Percentiles rank a stretch among this genome's conserved stretches.
phyloP scores from a whole-genome alignment of 805 yeast species.

The Barnettozyma wickerhamii region DNA sequence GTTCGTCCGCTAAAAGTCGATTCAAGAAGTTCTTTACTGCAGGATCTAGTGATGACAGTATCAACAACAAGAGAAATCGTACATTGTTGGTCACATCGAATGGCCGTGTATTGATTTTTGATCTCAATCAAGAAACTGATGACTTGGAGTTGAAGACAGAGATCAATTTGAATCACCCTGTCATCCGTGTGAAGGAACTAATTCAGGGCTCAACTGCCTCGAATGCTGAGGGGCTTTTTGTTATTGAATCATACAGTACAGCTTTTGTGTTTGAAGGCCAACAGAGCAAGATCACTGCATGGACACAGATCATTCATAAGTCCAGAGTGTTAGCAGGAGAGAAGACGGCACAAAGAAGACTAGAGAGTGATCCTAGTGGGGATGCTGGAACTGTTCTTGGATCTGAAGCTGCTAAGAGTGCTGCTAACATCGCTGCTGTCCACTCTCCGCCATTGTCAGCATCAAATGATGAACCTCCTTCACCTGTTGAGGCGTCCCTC shows the following conservation, averaged over 20 bases:
- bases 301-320: slow-evolving; percentile 54
- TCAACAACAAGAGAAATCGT: slow-evolving; percentile 37
- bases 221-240: slow-evolving; percentile 42
- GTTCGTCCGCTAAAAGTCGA: slow-evolving; percentile 14
- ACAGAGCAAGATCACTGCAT: slow-evolving; percentile 43
- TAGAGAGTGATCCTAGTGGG: slow-evolving; percentile 28
- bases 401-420: slow-evolving; percentile 33
- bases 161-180: slow-evolving; percentile 48
- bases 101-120: slow-evolving; percentile 59
- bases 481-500: slow-evolving; percentile 6
- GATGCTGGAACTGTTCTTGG: slow-evolving; percentile 29
- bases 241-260: slow-evolving; percentile 49
- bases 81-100: slow-evolving; percentile 54
- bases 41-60: slow-evolving; percentile 23
- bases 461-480: background rate
- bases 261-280: slow-evolving; percentile 57
- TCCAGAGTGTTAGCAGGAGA: slow-evolving; percentile 47
- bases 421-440: slow-evolving; percentile 30
- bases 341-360: slow-evolving; percentile 26
- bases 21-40: slow-evolving; percentile 23
- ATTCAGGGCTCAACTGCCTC: slow-evolving; percentile 31
- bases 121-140: slow-evolving; percentile 29
- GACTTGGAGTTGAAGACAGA: slow-evolving; percentile 49
- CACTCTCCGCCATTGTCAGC: slow-evolving; percentile 11
- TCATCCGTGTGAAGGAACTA: slow-evolving; percentile 56